Conservation (phyloP, 306 rosid genomes). For the Vigna mungo region DNA sequence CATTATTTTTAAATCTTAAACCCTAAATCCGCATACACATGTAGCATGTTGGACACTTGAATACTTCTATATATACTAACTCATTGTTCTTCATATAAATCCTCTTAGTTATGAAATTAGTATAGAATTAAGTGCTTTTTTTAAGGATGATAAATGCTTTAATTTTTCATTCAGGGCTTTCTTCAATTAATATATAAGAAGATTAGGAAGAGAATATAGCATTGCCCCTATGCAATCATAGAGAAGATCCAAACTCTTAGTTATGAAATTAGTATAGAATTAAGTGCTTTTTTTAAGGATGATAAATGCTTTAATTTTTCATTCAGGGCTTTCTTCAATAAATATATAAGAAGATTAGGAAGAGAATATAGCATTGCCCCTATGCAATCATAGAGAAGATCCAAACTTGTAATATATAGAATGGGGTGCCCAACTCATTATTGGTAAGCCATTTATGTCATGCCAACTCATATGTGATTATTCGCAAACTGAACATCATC, state of each 20-base stretch:
- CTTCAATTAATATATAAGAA: too few relatives aligned
- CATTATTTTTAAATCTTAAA: too few relatives aligned
- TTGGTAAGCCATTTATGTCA: slow-evolving; percentile 1
- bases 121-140: too few relatives aligned
- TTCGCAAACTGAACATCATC: slow-evolving; percentile 13
- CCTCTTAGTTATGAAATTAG: too few relatives aligned
- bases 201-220: background rate
- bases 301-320: background rate
- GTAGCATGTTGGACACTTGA: too few relatives aligned
- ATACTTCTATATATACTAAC: too few relatives aligned
- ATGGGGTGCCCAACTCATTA: background rate
- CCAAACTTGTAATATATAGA: background rate
- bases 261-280: too few relatives aligned
- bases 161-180: background rate
- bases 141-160: background rate
- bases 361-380: background rate
- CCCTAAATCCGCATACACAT: too few relatives aligned
- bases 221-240: background rate
- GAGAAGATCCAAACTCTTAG: background rate
- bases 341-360: background rate
- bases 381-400: background rate
- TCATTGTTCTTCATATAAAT: too few relatives aligned
- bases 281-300: background rate
- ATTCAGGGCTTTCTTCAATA: background rate
- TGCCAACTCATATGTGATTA: slow-evolving; percentile 27